phyloP scores from a whole-genome alignment of 345 rosid species.

The Raphanus sativus region DNA sequence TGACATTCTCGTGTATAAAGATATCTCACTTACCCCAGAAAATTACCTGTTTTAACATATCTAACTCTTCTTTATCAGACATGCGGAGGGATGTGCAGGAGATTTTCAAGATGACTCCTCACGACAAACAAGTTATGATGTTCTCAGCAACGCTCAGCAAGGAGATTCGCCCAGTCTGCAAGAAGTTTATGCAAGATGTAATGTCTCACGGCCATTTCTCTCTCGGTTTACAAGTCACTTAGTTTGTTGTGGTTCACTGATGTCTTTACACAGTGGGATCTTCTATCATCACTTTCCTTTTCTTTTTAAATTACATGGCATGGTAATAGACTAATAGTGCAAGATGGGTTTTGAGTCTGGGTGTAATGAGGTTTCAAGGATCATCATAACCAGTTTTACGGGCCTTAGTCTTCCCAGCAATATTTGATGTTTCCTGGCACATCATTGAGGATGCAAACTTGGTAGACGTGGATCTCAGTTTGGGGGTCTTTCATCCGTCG shows the following conservation, averaged over 20 bases:
- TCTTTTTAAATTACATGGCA: too few species aligned
- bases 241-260: too few species aligned
- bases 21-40: neutral
- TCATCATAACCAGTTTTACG: too few species aligned
- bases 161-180: slow-evolving; percentile 99
- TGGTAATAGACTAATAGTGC: too few species aligned
- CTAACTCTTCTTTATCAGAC: slow-evolving; percentile 43
- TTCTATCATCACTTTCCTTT: too few species aligned
- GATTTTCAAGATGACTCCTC: slow-evolving; percentile 99
- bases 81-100: slow-evolving; percentile 99
- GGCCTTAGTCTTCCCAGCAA: neutral
- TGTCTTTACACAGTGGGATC: too few species aligned
- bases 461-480: slow-evolving; percentile 55
- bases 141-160: slow-evolving; percentile 99
- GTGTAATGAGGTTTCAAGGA: too few species aligned
- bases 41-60: neutral
- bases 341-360: too few species aligned
- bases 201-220: slow-evolving; percentile 64
- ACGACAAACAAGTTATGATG: slow-evolving; percentile 99
- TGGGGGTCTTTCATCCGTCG: slow-evolving; percentile 53
- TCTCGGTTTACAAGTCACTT: slow-evolving; percentile 64
- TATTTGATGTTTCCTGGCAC: too few species aligned
- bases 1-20: neutral
- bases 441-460: slow-evolving; percentile 46
- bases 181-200: slow-evolving; percentile 99